Base-by-base conservation (phyloP, 441 rosid species). In the Viola pubescens region DNA sequence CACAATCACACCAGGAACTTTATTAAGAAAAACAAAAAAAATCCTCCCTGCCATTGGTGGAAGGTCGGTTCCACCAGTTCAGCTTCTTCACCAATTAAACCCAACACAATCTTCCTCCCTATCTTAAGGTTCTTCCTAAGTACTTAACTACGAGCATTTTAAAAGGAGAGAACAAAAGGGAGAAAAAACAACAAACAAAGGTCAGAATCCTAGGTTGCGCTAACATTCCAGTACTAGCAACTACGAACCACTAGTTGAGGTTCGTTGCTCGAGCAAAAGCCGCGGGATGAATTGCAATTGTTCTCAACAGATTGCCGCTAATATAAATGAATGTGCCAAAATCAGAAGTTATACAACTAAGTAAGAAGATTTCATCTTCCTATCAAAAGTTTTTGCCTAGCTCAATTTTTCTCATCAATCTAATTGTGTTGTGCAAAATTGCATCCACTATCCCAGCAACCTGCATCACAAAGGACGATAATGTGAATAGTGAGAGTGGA, bases 391-490 rank as follows among this genome's bases (percentile, higher is more conserved):
- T 83, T 73, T 94, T 94, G 64, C 99, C 99, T 59, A 88, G 75
- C 69, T 94, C 99, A 48, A 94, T 81, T 59, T 94, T 94, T 70
- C 84, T 94, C 68, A 90, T 72, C 70, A 94, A 12, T 73, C 87
- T 83, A 70, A 94, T n/a, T 59, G 99, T 82, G 81, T 87, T 80
- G 79, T 94, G 88, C 37, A 85, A 72, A 70, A 87, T 62, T 5
- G 97, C 80, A 76, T 94, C 99, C 79, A 94, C 42, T 77, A 94
- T 88, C 52, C 99, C 99, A 62, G 97, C 97, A 51, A 94, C 99
- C 99, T 90, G 97, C 58, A 65, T 76, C 19, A 9, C 50, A 61
- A 12, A 64, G 16, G n/a, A 8, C 4, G 26, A 45, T 57, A 43
- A 12, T 45, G 55, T 58, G 37, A 61, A 51, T 45, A 57, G 48